Base-by-base conservation (phyloP, 257 asterid genomes). In the Solanum microdontum region DNA sequence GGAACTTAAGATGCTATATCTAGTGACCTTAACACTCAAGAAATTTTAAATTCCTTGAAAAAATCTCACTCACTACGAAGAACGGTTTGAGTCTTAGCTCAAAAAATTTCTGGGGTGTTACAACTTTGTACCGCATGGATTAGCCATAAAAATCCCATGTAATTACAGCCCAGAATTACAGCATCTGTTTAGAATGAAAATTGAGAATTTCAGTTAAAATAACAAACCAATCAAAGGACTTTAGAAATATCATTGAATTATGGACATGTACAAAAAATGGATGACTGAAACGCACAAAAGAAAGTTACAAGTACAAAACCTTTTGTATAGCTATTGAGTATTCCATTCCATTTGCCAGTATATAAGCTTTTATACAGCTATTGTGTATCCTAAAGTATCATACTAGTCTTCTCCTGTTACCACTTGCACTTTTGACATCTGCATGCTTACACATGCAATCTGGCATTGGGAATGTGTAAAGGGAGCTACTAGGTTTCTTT, bases 361-460 rank as follows among this genome's bases (percentile, higher is more conserved):
- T 82, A 73, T 86, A 7, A 87, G 60, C 69, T 86, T 85, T 87
- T 89, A 30, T 51, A 55, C 66, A 86, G 40, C 32, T 51, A 40
- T 86, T 74, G 69, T 51, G 86, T 76, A 43, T 89, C 82, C 72
- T 86, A 64, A 30, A 45, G 75, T 83, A 82, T 87, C 88, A 91
- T 70, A 88, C 84, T 62, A 89, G 87, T 89, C 91, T 87, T 51
- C 95, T 90, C 26, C 90, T 86, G 93, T 92, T 94, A 89, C 92
- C 90, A 74, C 87, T 73, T 60, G 92, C 94, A 77, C 55, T 55
- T 87, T 40, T 89, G 13, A 82, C 43, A 32, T 91, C 95, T 58
- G 91, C 88, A 86, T 88, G 94, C 80, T 92, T 90, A 86, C 99
- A 95, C 99, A 97, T 95, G 93, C 99, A 97, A 87, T 97, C 99